Conservation (phyloP, 2,329 filamentous ascomycete genomes). For the Gyromitra esculenta region DNA sequence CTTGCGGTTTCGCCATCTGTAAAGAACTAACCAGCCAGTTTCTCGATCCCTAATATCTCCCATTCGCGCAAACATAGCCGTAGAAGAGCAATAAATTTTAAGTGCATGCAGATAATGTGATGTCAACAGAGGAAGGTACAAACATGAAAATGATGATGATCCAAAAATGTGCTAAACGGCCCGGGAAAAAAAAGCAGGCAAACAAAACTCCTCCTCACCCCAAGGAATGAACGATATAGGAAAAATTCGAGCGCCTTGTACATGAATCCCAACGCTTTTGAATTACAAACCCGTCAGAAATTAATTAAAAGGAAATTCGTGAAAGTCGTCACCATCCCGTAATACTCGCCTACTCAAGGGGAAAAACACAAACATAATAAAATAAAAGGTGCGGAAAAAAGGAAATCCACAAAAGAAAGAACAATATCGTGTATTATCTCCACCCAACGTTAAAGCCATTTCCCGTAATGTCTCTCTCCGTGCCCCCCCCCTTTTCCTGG, state of each 20-base stretch:
- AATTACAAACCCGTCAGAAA: conserved; percentile 48
- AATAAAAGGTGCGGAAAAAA: conserved; percentile 45
- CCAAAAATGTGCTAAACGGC: conserved; percentile 45
- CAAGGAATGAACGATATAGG: conserved; percentile 50
- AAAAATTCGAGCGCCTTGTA: conserved; percentile 47
- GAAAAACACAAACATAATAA: conserved; percentile 42
- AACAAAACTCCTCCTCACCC: conserved; percentile 46
- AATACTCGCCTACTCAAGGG: conserved; percentile 38
- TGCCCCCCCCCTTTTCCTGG: conserved; percentile 17
- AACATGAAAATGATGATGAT: conserved; percentile 49
- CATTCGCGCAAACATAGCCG: conserved; percentile 50
- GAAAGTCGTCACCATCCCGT: conserved; percentile 43
- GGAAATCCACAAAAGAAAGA: conserved; percentile 51
- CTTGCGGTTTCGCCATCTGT: conserved; percentile 50
- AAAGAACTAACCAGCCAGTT: conserved; percentile 45
- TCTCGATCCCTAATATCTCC: conserved; percentile 46
- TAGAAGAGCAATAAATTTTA: conserved; percentile 50
- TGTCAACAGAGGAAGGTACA: conserved; percentile 48
- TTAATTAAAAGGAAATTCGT: conserved; percentile 50
- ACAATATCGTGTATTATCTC: conserved; percentile 51
- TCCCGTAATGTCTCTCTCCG: conserved; percentile 45
- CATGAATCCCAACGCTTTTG: conserved; percentile 44
- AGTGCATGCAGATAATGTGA: conserved; percentile 51
- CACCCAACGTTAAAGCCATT: conserved; percentile 46
- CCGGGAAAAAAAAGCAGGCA: conserved; percentile 43